These are phyloP conservation scores for Saksenaea vasiformis DNA, from an alignment of 371 early-diverging fungal genomes.

Conservation along the genomic window DNA sequence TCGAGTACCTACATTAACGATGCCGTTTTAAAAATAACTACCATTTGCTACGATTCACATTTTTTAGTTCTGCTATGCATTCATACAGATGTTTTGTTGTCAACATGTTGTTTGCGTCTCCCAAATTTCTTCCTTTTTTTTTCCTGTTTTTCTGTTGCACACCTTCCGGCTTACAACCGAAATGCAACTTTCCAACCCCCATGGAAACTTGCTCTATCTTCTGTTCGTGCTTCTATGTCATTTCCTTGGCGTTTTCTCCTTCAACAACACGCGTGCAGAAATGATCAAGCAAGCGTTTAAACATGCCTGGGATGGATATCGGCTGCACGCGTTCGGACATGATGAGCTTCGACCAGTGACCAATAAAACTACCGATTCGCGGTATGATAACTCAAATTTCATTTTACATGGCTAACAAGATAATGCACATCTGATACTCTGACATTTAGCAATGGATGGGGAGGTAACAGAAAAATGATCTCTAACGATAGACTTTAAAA, in stretches of 20 bases:
- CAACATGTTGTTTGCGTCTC: not conserved
- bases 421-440: not conserved
- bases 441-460: conserved; percentile 40
- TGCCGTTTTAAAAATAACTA: not conserved
- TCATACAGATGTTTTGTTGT: not conserved
- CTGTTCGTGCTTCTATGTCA: not conserved
- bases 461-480: conserved; percentile 26
- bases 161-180: not conserved
- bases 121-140: not conserved
- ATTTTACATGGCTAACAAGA: not conserved
- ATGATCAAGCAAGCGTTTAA: conserved; percentile 55
- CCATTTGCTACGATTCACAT: not conserved
- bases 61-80: not conserved
- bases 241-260: not conserved
- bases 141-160: not conserved
- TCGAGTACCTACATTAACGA: not conserved
- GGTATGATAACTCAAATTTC: conserved; percentile 45
- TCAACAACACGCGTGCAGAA: not conserved
- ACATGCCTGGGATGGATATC: conserved; percentile 84
- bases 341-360: conserved; percentile 59
- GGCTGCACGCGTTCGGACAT: conserved; percentile 55
- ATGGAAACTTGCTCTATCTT: not conserved
- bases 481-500: conserved; percentile 48
- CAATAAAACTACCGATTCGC: conserved; percentile 52
- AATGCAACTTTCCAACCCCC: not conserved